Base-by-base conservation (phyloP, 2,329 filamentous ascomycete genomes). In the Teratosphaeria gauchensis region DNA sequence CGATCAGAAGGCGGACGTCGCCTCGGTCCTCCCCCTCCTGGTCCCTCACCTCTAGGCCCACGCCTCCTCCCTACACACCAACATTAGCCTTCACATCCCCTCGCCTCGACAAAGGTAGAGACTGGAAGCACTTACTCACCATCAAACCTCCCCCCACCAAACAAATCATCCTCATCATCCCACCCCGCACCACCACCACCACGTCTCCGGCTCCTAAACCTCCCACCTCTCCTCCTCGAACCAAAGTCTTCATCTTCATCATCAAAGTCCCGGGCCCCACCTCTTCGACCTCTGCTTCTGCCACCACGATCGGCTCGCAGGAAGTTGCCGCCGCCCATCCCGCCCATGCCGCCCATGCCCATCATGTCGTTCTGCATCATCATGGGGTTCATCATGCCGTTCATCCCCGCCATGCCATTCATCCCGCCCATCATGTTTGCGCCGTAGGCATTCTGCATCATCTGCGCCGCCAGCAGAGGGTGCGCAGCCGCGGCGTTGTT, bases 121-220 rank as follows among this genome's bases (percentile, higher is more conserved):
- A 48, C 16, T 5, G 19, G 42, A 8, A 48, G 42, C n/a, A 60
- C 58, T 60, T 60, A 60, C 58, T 60, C 58, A 60, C 58, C 58
- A n/a, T 58, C 48, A 31, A 56, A 55, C 21, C 56, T 52, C 53
- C 57, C 52, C 19, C 42, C 53, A 32, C 42, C 48, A 21, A 60
- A 56, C 19, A 58, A 53, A 16, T 58, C 58, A 12, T 38, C 42
- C 11, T 19, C 42, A 35, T 51, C n/a, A 28, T 14, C 14, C 24
- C 51, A 21, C 1, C 30, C 31, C 30, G 24, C 55, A 9, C 9
- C 46, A 14, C 24, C 55, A 35, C 32, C 28, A 7, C 31, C 28
- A 11, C 21, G 21, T 28, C 55, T n/a, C 31, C n/a, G 14, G 11
- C 30, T 12, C 31, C 42, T 8, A 4, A 48, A 24, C 42, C 42